A percentile compares a stretch with the other conserved stretches of the same genome.
These are phyloP conservation scores for Discostella stelligeroides DNA, from an alignment of 108 stramenopile species.

Conservation along the genomic window DNA sequence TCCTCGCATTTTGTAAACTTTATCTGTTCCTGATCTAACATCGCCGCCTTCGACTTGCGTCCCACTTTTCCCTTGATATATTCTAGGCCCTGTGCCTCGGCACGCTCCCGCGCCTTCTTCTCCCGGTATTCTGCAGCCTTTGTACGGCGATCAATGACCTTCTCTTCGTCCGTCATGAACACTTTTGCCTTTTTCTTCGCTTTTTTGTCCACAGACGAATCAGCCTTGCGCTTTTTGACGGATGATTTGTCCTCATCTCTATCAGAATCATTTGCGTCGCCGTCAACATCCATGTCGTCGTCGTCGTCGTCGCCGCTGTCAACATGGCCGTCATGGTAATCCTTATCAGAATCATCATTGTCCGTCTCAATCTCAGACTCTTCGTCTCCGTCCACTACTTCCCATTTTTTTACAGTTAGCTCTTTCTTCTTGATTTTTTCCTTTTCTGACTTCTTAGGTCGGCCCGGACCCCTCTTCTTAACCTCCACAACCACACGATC, in stretches of 20 bases:
- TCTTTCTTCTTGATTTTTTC: constrained; percentile 26
- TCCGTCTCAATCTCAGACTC: constrained; percentile 30
- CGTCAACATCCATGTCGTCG: constrained; percentile 19
- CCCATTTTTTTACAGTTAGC: constrained; percentile 30
- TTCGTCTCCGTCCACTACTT: constrained; percentile 37
- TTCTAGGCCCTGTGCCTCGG: constrained; percentile 27
- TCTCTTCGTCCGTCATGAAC: constrained; percentile 26
- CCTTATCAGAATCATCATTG: constrained; percentile 43
- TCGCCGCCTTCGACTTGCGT: constrained; percentile 23
- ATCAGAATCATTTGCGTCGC: constrained; percentile 19
- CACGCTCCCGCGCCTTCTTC: constrained; percentile 23
- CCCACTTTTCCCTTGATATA: constrained; percentile 16
- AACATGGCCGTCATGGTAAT: constrained; percentile 34
- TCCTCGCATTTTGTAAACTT: constrained; percentile 54
- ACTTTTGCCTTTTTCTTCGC: constrained; percentile 17
- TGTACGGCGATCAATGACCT: constrained; percentile 22
- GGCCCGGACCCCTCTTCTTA: constrained; percentile 27
- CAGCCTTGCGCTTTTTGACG: constrained; percentile 29
- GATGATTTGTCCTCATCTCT: constrained; percentile 11
- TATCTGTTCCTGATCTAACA: constrained; percentile 34
- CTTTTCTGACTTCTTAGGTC: constrained; percentile 37
- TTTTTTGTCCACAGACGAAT: constrained; percentile 19
- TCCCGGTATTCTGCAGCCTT: constrained; percentile 28
- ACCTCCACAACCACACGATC: constrained; percentile 9
- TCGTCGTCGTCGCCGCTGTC: constrained; percentile 19